These are phyloP conservation scores for Knufia fluminis DNA, from an alignment of 2,329 filamentous ascomycete genomes.

Conservation along the genomic window DNA sequence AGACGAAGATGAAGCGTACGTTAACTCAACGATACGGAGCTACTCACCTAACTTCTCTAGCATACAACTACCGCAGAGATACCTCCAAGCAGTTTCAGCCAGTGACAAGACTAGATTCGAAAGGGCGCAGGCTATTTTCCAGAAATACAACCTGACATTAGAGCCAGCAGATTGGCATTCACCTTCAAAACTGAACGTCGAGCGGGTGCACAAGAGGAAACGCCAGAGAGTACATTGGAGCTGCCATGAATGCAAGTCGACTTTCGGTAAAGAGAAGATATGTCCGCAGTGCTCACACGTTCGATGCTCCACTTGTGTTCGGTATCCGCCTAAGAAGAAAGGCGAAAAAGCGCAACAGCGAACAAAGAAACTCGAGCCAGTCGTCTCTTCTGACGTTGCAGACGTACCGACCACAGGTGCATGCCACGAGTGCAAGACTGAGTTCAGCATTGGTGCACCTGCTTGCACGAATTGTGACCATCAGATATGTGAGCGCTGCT, in stretches of 20 bases:
- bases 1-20: slow-evolving; percentile 3
- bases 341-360: slow-evolving; percentile 35
- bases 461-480: slow-evolving; percentile 20
- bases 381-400: not conserved
- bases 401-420: slow-evolving; percentile 3
- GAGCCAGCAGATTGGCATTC: slow-evolving; percentile 36
- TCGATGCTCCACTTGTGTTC: slow-evolving; percentile 71
- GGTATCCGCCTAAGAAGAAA: slow-evolving; percentile 57
- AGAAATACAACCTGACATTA: slow-evolving; percentile 38
- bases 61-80: slow-evolving; percentile 1
- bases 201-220: slow-evolving; percentile 38
- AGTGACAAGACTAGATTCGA: slow-evolving; percentile 30
- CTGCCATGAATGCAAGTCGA: slow-evolving; percentile 71
- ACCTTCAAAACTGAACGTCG: slow-evolving; percentile 21
- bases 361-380: not conserved
- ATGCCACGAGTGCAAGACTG: slow-evolving; percentile 20
- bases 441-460: slow-evolving; percentile 12
- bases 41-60: not conserved
- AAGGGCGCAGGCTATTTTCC: slow-evolving; percentile 36
- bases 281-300: slow-evolving; percentile 70
- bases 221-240: slow-evolving; percentile 44
- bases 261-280: slow-evolving; percentile 62
- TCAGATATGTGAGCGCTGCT: slow-evolving; percentile 18
- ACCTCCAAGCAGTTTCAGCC: not conserved
- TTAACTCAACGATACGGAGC: not conserved